Percentiles rank a stretch among this genome's conserved stretches.
Evolutionary conservation across 805 yeast genomes (phyloP).

Genomic region (Candida nitratophila): DNA sequence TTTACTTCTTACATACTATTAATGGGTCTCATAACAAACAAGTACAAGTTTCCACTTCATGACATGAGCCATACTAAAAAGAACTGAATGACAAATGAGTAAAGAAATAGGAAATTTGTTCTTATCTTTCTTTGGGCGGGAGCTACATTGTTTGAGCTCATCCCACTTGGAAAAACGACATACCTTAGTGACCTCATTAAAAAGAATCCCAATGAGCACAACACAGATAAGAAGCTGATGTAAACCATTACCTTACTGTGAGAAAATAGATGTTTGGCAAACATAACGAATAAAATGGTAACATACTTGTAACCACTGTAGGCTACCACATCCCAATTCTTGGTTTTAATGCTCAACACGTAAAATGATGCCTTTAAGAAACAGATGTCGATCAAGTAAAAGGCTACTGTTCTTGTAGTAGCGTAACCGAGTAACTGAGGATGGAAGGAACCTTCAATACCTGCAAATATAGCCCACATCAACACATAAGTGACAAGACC

Average conservation of each 20-base stretch:
- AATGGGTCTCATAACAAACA: too few relatives aligned
- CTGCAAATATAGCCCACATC: slow-evolving; percentile 77
- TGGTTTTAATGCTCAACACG: slow-evolving; percentile 62
- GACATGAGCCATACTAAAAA: slow-evolving; percentile 66
- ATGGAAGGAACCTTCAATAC: slow-evolving; percentile 82
- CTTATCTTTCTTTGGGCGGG: slow-evolving; percentile 69
- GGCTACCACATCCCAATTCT: slow-evolving; percentile 76
- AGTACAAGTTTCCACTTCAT: slow-evolving; percentile 2
- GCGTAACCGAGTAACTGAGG: slow-evolving; percentile 88
- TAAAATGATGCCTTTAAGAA: slow-evolving; percentile 79
- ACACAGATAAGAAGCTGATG: slow-evolving; percentile 32
- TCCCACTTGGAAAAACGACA: slow-evolving; percentile 57
- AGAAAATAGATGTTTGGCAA: slow-evolving; percentile 37
- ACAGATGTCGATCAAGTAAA: slow-evolving; percentile 66
- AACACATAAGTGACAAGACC: slow-evolving; percentile 82
- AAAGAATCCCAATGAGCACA: slow-evolving; percentile 55
- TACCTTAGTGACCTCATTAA: slow-evolving; percentile 64
- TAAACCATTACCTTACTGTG: slow-evolving; percentile 30
- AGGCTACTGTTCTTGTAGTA: slow-evolving; percentile 80
- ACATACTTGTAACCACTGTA: slow-evolving; percentile 94
- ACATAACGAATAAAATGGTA: slow-evolving; percentile 54
- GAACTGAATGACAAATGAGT: slow-evolving; percentile 77
- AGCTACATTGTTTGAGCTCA: slow-evolving; percentile 51
- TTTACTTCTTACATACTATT: too few relatives aligned
- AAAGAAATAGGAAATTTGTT: slow-evolving; percentile 79